Evolutionary conservation across 495 filamentous ascomycete species (phyloP), one percentile per base, ranked within the genome.

Genomic region (Chaetomidium leptoderma): DNA sequence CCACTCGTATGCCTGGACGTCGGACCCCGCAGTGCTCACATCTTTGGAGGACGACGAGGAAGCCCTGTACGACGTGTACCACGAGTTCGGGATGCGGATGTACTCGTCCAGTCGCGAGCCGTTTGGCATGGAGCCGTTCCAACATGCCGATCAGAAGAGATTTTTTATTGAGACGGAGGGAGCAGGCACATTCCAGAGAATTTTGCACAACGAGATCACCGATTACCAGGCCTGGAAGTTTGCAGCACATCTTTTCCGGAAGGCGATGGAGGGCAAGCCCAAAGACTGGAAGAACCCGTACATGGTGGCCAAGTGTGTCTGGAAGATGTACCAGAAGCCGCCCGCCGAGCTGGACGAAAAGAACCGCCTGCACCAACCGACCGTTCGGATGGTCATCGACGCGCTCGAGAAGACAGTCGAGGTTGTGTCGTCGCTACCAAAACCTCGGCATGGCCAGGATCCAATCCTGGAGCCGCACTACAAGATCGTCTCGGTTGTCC

Each of bases 391-490:
- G 53, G 80, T 96, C 11, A 63, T 95, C 23, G 77, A 83, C 40
- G 77, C 69, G 2, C 59, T 95, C 39, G 79, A 86, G 19, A 83
- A 82, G 59, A 86, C 92, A 0, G 86, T 97, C 58, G 76, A 89
- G 59, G 79, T 83, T 5, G 80, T 74, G 13, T 66, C 66, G 5
- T 67, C 66, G 11, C 36, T 95, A n/a, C 91, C 90, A 6, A 87
- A 90, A 62, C 88, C 86, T 21, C 86, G 81, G 51, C 86, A 93
- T 61, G 86, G 83, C 14, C 78, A 86, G 55, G 90, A 97, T 58
- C 91, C 90, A 0, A 88, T 95, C 21, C 82, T 99, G 24, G 93
- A 97, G 69, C 95, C 93, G 14, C 92, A 97, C 66, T 97, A 96
- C 73, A 97, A 97, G 72, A 86, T 97, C 27, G 80, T 95, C 26